phyloP scores from a whole-genome alignment of 2,329 filamentous ascomycete species.

The Amesomyces nigricolor region DNA sequence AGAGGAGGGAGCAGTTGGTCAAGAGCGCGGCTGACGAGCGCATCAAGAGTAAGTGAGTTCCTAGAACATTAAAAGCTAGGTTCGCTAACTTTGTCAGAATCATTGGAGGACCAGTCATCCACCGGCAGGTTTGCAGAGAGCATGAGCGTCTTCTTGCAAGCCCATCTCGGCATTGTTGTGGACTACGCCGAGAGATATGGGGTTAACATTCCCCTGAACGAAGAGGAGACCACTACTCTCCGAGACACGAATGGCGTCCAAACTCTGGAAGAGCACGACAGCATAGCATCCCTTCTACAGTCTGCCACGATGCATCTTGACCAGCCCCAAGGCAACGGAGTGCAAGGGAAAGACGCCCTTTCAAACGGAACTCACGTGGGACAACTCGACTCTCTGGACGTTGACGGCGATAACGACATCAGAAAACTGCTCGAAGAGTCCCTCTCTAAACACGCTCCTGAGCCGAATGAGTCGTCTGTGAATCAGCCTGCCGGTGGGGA shows the following conservation, averaged over 20 bases:
- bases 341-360: slow-evolving; percentile 6
- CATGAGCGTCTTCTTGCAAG: slow-evolving; percentile 31
- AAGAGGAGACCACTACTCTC: slow-evolving; percentile 24
- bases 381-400: not conserved
- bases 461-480: slow-evolving; percentile 8
- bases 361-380: slow-evolving; percentile 4
- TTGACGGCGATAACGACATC: slow-evolving; percentile 15
- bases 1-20: slow-evolving; percentile 43
- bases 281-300: slow-evolving; percentile 22
- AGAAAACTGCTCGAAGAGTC: slow-evolving; percentile 22
- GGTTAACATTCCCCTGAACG: slow-evolving; percentile 33
- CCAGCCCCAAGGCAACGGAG: slow-evolving; percentile 1
- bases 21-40: slow-evolving; percentile 48
- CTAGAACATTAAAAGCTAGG: not conserved
- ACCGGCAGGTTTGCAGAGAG: slow-evolving; percentile 34
- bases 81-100: slow-evolving; percentile 24
- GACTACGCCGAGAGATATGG: slow-evolving; percentile 36
- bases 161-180: slow-evolving; percentile 30
- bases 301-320: slow-evolving; percentile 18
- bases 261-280: slow-evolving; percentile 14
- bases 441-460: slow-evolving; percentile 14
- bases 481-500: slow-evolving; percentile 2
- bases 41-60: slow-evolving; percentile 26
- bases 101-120: slow-evolving; percentile 37
- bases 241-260: not conserved